phyloP scores from a whole-genome alignment of 768 basidiomycete genomes.

The Boletus insuetus region DNA sequence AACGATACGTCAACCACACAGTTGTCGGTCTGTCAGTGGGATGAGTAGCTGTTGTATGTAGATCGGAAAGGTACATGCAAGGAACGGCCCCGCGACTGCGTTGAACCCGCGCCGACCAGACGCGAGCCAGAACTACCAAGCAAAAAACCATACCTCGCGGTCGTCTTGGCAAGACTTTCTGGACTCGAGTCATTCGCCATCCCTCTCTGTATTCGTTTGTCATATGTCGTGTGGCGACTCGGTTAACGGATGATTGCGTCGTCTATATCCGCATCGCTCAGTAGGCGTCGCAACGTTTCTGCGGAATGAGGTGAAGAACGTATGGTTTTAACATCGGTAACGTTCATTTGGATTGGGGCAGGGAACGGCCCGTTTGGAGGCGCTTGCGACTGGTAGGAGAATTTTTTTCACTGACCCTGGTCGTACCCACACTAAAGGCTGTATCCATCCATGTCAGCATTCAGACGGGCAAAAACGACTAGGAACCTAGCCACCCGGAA shows the following conservation, averaged over 20 bases:
- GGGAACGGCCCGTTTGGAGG: not conserved
- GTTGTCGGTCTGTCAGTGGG: not conserved
- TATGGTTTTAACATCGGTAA: conserved; percentile 14
- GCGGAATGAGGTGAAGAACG: not conserved
- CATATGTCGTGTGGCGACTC: not conserved
- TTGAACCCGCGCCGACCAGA: conserved; percentile 3
- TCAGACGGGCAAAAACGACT: no score
- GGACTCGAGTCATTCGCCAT: conserved; percentile 8
- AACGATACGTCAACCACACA: not conserved
- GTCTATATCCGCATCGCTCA: conserved; percentile 10
- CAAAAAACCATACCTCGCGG: conserved; percentile 3
- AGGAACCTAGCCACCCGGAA: no score
- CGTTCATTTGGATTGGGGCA: conserved; percentile 10
- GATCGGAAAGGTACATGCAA: no score
- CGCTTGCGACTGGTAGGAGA: conserved; percentile 6
- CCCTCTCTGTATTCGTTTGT: conserved; percentile 1
- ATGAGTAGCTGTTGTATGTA: not conserved
- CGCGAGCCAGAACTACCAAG: no score
- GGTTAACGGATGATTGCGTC: conserved; percentile 9
- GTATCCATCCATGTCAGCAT: not conserved
- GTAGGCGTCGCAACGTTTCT: not conserved
- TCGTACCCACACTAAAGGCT: conserved; percentile 22
- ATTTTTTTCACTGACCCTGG: conserved; percentile 24
- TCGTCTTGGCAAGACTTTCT: conserved; percentile 17
- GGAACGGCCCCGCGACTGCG: conserved; percentile 18